Evolutionary conservation across 257 asterid species (phyloP).

Genomic region (Fraxinus quadrangulata): DNA sequence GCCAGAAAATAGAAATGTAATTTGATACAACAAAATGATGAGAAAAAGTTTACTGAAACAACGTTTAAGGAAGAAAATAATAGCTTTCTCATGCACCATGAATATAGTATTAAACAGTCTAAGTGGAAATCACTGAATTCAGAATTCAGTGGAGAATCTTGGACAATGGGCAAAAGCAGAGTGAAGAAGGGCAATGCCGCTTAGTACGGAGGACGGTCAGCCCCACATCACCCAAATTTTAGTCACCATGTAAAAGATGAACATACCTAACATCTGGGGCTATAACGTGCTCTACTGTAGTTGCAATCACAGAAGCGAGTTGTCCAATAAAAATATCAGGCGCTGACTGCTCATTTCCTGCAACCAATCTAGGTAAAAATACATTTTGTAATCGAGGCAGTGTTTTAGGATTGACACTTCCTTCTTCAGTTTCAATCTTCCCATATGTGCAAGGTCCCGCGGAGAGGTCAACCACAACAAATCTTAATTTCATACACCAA

Average conservation of each 20-base stretch:
- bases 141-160: neutral
- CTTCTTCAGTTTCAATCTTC: slow-evolving; percentile 99
- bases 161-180: too few species aligned
- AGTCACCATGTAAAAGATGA: slow-evolving; percentile 16
- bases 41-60: neutral
- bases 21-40: neutral
- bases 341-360: slow-evolving; percentile 48
- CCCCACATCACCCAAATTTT: neutral
- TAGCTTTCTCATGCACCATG: neutral
- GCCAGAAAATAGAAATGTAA: neutral
- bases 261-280: slow-evolving; percentile 94
- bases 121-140: neutral
- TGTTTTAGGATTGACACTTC: slow-evolving; percentile 81
- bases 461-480: slow-evolving; percentile 92
- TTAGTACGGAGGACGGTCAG: too few species aligned
- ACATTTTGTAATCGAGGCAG: slow-evolving; percentile 77
- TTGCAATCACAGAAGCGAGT: slow-evolving; percentile 77
- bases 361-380: slow-evolving; percentile 50
- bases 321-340: slow-evolving; percentile 70
- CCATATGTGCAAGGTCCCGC: slow-evolving; percentile 99
- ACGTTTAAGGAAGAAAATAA: neutral
- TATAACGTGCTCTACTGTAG: slow-evolving; percentile 84
- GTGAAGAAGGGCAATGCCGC: too few species aligned
- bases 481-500: slow-evolving; percentile 44
- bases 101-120: neutral